Evolutionary conservation across 2,329 filamentous ascomycete species (phyloP), one percentile per base, ranked within the genome.

Genomic region (Xylariaceae sp.): DNA sequence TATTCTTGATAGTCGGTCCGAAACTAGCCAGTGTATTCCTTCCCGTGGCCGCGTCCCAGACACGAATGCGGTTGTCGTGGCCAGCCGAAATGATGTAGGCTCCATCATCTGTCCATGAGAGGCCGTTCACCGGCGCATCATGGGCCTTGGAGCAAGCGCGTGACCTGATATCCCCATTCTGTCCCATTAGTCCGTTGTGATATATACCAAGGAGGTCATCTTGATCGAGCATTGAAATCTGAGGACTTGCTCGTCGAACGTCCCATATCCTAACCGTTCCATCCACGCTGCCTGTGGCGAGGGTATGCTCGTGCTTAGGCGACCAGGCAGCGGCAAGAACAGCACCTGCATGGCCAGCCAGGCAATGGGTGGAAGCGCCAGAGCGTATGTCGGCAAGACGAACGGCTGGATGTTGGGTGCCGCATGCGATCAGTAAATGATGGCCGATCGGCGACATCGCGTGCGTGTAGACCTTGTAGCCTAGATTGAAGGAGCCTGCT

Each of bases 11-110:
- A 34, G 86, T 81, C 0, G 92, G 89, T 0, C 92, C 92, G 70
- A 97, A 97, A 72, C 88, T 92, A 0, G 89, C 89, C 4, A 97
- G 83, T 0, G 90, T 95, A 72, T 97, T 97, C 15, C 88, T 88
- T 1, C 92, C 91, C 0, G 85, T 90, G 0, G 80, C 80, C 1
- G 89, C 84, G 70, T 96, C 83, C 93, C 93, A 97, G 1, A 97
- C 89, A 3, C 92, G 84, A 63, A 97, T 87, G 7, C 88, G 84
- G 53, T 89, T 82, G 71, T 97, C 94, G 59, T 95, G 88, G 0
- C 92, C 92, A 1, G 89, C 83, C 0, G 89, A 91, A 10, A 97
- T 80, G 15, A 97, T 79, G 70, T 88, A 87, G 11, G 78, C 79
- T 0, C 91, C 91, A 69, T 91, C 87, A 61, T 90, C 86, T 0